These are phyloP conservation scores for Chenopodium quinoa DNA, from an alignment of 148 eudicot species.

Conservation along the genomic window DNA sequence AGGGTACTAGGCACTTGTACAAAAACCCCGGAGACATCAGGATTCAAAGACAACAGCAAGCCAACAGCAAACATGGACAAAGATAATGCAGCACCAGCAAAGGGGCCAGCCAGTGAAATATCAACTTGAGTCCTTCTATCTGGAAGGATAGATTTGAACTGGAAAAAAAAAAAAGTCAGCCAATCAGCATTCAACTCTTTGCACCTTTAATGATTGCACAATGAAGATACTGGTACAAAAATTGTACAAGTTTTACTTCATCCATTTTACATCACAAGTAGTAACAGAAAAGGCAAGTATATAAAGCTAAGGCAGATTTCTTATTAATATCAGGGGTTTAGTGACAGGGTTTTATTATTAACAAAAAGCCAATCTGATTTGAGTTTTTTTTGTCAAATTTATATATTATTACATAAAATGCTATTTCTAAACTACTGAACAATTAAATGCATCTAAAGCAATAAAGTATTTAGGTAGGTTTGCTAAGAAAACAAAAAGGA, in stretches of 20 bases:
- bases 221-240: not conserved
- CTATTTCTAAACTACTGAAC: not conserved
- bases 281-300: not conserved
- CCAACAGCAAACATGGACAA: slow-evolving; percentile 91
- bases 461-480: not conserved
- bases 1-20: slow-evolving; percentile 88
- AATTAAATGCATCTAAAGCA: not conserved
- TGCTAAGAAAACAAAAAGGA: not conserved
- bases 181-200: slow-evolving; percentile 15
- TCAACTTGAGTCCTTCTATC: slow-evolving; percentile 86
- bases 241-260: not conserved
- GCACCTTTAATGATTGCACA: not conserved
- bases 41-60: slow-evolving; percentile 74
- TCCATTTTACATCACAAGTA: not conserved
- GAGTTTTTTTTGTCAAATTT: too few relatives aligned
- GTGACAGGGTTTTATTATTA: too few relatives aligned
- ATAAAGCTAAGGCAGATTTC: not conserved
- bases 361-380: too few relatives aligned
- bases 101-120: slow-evolving; percentile 90
- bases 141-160: slow-evolving; percentile 98
- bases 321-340: not conserved
- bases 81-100: slow-evolving; percentile 86
- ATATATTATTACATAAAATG: too few relatives aligned
- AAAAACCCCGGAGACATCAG: slow-evolving; percentile 68
- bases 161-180: slow-evolving; percentile 11